Evolutionary conservation across 2,329 filamentous ascomycete species (phyloP).

Genomic region (Colletotrichum tabaci): DNA sequence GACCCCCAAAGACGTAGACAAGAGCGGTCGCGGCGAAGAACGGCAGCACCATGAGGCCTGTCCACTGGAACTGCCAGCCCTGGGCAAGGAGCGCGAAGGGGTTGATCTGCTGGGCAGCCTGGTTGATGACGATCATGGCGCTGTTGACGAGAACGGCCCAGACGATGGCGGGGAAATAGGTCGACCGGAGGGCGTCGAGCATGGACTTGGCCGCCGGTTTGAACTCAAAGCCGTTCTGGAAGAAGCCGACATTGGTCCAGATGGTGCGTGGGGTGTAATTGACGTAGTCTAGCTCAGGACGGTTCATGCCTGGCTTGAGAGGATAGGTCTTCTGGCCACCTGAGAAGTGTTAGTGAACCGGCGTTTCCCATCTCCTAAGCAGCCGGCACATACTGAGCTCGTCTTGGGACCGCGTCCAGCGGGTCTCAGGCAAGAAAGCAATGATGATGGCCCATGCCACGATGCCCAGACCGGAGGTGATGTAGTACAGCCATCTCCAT

Average conservation of each 20-base stretch:
- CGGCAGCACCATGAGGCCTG: constrained; percentile 48
- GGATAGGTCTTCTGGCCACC: constrained; percentile 43
- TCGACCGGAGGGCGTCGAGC: constrained; percentile 51
- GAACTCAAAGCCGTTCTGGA: constrained; percentile 49
- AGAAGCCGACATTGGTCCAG: constrained; percentile 52
- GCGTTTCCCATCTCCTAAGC: accelerated
- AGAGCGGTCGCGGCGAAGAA: constrained; percentile 43
- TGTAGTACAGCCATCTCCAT: constrained; percentile 55
- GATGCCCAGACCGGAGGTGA: constrained; percentile 49
- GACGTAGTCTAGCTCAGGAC: constrained; percentile 48
- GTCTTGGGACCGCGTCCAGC: constrained; percentile 49
- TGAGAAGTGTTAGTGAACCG: constrained; percentile 3
- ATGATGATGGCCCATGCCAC: constrained; percentile 52
- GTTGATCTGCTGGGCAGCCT: constrained; percentile 47
- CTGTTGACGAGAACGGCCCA: constrained; percentile 52
- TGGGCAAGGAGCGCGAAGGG: constrained; percentile 35
- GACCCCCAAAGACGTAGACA: constrained; percentile 48
- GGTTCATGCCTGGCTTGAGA: constrained; percentile 46
- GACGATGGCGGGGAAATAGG: constrained; percentile 52
- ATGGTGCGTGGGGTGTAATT: constrained; percentile 47
- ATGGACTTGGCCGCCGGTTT: constrained; percentile 45
- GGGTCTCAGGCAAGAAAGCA: constrained; percentile 53
- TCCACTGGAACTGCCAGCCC: constrained; percentile 50
- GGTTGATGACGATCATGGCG: constrained; percentile 49
- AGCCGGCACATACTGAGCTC: constrained; percentile 46